A percentile compares a stretch with the other conserved stretches of the same genome.
Conservation (phyloP, 768 basidiomycete species). For the Leccinellum luteum region DNA sequence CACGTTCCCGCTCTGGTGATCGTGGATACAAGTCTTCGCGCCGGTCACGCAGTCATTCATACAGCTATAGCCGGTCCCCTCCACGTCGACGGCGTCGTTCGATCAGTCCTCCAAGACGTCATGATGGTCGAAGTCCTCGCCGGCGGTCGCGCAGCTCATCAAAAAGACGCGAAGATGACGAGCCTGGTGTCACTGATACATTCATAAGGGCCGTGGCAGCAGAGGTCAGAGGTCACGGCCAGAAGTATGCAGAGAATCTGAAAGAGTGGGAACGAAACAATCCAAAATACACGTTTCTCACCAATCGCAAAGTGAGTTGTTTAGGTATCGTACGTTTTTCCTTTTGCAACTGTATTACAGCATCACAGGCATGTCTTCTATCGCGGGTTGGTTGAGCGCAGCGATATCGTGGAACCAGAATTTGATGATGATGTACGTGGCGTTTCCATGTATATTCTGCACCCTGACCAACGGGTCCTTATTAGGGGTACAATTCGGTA, state of each 20-base stretch:
- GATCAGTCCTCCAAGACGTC: slow-evolving; percentile 47
- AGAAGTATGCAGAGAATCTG: slow-evolving; percentile 71
- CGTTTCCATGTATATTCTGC: not conserved
- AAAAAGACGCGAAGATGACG: slow-evolving; percentile 48
- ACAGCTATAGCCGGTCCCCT: slow-evolving; percentile 36
- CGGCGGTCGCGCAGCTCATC: slow-evolving; percentile 35
- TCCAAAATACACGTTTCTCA: slow-evolving; percentile 78
- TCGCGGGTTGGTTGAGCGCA: slow-evolving; percentile 61
- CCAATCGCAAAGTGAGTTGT: slow-evolving; percentile 48
- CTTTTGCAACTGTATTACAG: slow-evolving; percentile 34
- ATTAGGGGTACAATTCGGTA: slow-evolving; percentile 80
- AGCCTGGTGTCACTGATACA: slow-evolving; percentile 64
- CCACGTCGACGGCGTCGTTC: slow-evolving; percentile 43
- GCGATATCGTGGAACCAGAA: slow-evolving; percentile 54
- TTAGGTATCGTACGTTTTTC: not conserved
- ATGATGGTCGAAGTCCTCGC: slow-evolving; percentile 47
- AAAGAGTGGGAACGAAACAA: slow-evolving; percentile 77
- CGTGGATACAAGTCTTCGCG: slow-evolving; percentile 24
- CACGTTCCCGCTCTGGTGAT: slow-evolving; percentile 34
- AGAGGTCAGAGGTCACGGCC: slow-evolving; percentile 79
- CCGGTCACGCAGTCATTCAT: slow-evolving; percentile 27
- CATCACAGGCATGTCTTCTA: slow-evolving; percentile 73
- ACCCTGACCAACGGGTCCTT: slow-evolving; percentile 8
- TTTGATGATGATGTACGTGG: slow-evolving; percentile 75
- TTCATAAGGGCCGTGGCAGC: slow-evolving; percentile 87